These are phyloP conservation scores for Colletotrichum musae DNA, from an alignment of 2,329 filamentous ascomycete species.

Conservation along the genomic window DNA sequence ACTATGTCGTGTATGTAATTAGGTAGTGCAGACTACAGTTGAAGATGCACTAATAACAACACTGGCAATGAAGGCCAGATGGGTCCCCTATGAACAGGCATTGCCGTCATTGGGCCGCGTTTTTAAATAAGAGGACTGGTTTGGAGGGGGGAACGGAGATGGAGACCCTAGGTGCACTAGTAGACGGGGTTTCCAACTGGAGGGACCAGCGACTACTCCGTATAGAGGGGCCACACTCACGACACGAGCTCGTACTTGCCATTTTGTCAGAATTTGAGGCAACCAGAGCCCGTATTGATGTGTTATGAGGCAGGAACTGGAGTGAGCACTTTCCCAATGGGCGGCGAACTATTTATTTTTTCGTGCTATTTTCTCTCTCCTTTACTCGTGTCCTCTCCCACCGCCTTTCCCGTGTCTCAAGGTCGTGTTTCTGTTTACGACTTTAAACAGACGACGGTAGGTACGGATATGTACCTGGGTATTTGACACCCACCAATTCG, in stretches of 20 bases:
- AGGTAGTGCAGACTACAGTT: too few relatives aligned
- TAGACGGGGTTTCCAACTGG: not conserved
- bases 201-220: not conserved
- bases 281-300: not conserved
- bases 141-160: constrained; percentile 25
- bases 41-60: not conserved
- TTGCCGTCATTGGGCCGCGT: constrained; percentile 37
- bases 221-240: constrained; percentile 5
- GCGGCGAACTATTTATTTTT: not conserved
- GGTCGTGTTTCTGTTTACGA: not conserved
- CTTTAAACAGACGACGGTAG: not conserved
- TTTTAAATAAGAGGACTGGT: constrained; percentile 39
- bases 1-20: too few relatives aligned
- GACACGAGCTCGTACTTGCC: constrained; percentile 9
- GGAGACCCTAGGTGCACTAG: not conserved
- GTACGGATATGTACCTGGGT: not conserved
- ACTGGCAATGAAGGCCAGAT: not conserved
- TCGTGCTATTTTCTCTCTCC: not conserved
- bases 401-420: constrained; percentile 9
- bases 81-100: constrained; percentile 22
- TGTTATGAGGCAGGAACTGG: not conserved
- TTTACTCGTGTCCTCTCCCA: constrained; percentile 1
- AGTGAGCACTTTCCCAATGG: not conserved
- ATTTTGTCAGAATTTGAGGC: not conserved
- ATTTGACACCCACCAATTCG: constrained; percentile 6